Conservation (phyloP, 2,329 filamentous ascomycete genomes). For the Arthrinium phaeospermum region DNA sequence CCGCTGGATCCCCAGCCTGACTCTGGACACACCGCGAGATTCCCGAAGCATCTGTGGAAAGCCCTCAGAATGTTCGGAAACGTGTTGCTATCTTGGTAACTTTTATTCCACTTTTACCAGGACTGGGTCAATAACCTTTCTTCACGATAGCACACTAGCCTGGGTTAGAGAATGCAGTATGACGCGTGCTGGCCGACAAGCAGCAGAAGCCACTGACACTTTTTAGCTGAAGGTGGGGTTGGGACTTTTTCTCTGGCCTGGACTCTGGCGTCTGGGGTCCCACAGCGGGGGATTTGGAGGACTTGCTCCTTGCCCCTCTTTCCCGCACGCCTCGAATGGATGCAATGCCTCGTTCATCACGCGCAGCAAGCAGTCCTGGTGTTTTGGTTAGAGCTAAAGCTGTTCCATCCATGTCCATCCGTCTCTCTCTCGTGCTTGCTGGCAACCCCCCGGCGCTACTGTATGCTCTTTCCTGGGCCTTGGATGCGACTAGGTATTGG, state of each 20-base stretch:
- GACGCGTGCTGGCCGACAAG: not conserved
- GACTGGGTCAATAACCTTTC: not conserved
- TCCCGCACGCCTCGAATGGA: conserved; percentile 7
- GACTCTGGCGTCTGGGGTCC: not conserved
- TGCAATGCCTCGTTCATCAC: not conserved
- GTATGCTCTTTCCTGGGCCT: not conserved
- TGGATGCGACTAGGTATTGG: not conserved
- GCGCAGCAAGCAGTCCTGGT: not conserved
- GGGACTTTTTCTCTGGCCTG: not conserved
- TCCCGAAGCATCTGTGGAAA: conserved; percentile 3
- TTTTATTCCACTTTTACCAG: not conserved
- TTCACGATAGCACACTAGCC: not conserved
- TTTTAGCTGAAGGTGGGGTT: conserved; percentile 4
- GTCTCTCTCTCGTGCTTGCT: not conserved
- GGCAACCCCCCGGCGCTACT: not conserved
- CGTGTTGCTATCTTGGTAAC: not conserved
- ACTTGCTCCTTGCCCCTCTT: not conserved
- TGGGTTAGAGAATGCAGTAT: not conserved
- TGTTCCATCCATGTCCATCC: not conserved
- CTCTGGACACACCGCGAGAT: not conserved
- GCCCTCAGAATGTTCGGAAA: not conserved
- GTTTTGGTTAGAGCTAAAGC: not conserved
- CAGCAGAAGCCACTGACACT: not conserved
- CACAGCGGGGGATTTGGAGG: not conserved
- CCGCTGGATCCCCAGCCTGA: not conserved